Evolutionary conservation across 768 basidiomycete species (phyloP).

Genomic region (Phanerochaete sordida): DNA sequence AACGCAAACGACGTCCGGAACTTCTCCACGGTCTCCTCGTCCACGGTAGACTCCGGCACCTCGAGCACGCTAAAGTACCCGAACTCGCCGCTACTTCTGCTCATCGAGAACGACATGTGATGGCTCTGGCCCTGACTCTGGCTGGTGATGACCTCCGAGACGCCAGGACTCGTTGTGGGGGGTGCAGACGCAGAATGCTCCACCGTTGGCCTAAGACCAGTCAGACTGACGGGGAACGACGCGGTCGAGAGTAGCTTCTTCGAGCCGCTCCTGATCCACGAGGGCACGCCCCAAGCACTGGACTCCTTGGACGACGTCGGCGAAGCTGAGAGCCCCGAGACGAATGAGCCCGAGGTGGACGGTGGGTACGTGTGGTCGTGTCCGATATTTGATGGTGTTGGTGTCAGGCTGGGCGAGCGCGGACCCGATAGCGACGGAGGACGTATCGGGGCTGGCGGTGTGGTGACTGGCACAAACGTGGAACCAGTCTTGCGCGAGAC

Average conservation of each 20-base stretch:
- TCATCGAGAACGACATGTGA: slow-evolving; percentile 22
- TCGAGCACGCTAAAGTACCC: slow-evolving; percentile 80
- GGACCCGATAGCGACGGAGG: slow-evolving; percentile 14
- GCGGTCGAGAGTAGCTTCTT: slow-evolving; percentile 22
- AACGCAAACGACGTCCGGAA: slow-evolving; percentile 83
- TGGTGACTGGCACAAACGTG: slow-evolving; percentile 59
- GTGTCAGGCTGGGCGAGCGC: slow-evolving; percentile 16
- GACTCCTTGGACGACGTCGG: slow-evolving; percentile 42
- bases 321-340: slow-evolving; percentile 44
- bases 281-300: slow-evolving; percentile 49
- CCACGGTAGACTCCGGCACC: slow-evolving; percentile 57
- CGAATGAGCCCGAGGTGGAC: slow-evolving; percentile 47
- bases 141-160: slow-evolving; percentile 62
- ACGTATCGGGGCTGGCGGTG: slow-evolving; percentile 33
- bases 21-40: slow-evolving; percentile 65
- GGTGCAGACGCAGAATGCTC: slow-evolving; percentile 22
- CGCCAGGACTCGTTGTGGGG: slow-evolving; percentile 31
- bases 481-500: slow-evolving; percentile 53
- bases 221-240: background rate
- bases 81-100: slow-evolving; percentile 42
- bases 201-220: slow-evolving; percentile 1
- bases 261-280: slow-evolving; percentile 53
- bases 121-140: slow-evolving; percentile 16
- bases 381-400: slow-evolving; percentile 26
- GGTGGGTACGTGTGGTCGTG: slow-evolving; percentile 80